Evolutionary conservation across 805 yeast species (phyloP), one percentile per base, ranked within the genome.

Genomic region (Lachancea mirantina): DNA sequence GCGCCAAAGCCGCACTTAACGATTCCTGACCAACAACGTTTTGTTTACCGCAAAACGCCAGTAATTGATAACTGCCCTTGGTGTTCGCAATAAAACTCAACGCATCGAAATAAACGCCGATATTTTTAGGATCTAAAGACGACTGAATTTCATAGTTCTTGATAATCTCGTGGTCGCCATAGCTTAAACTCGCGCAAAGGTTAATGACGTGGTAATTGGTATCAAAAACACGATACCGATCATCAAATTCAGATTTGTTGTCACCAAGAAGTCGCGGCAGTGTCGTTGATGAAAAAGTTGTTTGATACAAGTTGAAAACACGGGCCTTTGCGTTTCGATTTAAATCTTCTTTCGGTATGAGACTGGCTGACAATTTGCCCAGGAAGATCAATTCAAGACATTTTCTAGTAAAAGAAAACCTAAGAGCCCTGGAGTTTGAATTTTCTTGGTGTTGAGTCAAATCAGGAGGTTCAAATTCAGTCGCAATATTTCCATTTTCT

Each of bases 51-150:
- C 74, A 59, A 26, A 69, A 69, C 6, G 69, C 58, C 7, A 72
- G 63, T 17, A 78, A 49, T 26, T 62, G 67, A 35, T 69, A 69
- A 1, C 72, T 64, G 6, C 63, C 57, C 35, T 74, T 64, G 0
- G 57, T 43, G n/a, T 68, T 65, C 0, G 80, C 69, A 23, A 79
- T 60, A 23, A 57, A 67, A 5, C 55, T 59, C 20, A 81, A 50
- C 0, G 79, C 70, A 49, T 81, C 87, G 43, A 74, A 68, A 42
- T 77, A 78, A 20, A 60, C 52, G 1, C 81, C 75, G 2, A 50
- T 40, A 28, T 66, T 59, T 0, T 42, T 49, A 0, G 71, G 66
- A 49, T 79, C 84, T 30, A 62, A 36, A 0, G 39, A 32, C 4
- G 52, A 44, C 34, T 68, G 64, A 0, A 52, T 48, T 14, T 68